A percentile compares a stretch with the other conserved stretches of the same genome.
These are phyloP conservation scores for Ophiostoma ulmi DNA, from an alignment of 2,329 filamentous ascomycete species.

Conservation along the genomic window DNA sequence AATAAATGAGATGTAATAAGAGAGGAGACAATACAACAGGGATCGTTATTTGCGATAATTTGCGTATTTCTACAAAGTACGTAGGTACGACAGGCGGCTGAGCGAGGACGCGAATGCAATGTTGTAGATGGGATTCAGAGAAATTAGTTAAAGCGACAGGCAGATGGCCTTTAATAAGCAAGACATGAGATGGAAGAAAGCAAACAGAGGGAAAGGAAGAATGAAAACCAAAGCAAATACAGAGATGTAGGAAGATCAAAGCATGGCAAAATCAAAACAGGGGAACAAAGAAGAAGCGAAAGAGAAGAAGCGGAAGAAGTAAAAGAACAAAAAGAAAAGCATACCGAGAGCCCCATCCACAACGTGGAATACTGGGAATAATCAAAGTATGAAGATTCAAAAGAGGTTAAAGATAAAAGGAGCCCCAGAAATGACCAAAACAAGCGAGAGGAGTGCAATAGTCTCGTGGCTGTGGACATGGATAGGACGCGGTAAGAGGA, in stretches of 20 bases:
- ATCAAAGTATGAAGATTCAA: neutral
- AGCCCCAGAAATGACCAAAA: slow-evolving; percentile 3
- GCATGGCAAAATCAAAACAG: too few species aligned
- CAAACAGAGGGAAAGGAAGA: neutral
- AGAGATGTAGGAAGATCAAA: too few species aligned
- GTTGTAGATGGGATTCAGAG: neutral
- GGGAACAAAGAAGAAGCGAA: too few species aligned
- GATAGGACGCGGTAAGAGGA: neutral
- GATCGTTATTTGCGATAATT: neutral
- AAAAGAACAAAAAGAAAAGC: neutral
- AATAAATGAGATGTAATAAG: neutral
- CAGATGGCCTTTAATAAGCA: too few species aligned
- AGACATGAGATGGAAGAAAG: neutral
- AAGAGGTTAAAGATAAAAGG: neutral
- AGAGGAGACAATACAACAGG: neutral
- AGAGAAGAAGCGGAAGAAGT: neutral
- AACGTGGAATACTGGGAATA: slow-evolving; percentile 9
- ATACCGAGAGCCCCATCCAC: neutral
- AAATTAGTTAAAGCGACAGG: neutral
- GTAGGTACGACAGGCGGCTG: neutral
- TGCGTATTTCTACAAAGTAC: too few species aligned
- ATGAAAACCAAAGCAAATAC: neutral
- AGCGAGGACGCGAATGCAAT: neutral
- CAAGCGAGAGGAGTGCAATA: neutral
- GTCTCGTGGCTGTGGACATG: neutral